Base-by-base conservation (phyloP, 345 rosid species). In the Pseudoturritis turrita region DNA sequence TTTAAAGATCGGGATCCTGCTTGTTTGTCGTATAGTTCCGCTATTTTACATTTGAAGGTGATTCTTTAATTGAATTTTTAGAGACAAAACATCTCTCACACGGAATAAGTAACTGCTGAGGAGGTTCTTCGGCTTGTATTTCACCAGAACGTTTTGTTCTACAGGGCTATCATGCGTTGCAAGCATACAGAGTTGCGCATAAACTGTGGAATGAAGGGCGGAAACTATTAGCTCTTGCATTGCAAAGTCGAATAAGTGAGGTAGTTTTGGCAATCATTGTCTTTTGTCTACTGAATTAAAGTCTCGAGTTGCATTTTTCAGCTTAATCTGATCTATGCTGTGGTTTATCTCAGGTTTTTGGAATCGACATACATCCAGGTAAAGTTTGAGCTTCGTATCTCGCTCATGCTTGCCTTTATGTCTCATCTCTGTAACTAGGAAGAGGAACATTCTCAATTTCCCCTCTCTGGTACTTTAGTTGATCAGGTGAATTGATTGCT, bases 331-430 rank as follows among this genome's bases (percentile, higher is more conserved):
- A 75, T 69, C 10, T 56, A 6, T 66, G 18, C 0, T 41, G 15
- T 64, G 76, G 39, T 49, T 68, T 70, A 57, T 52, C 56, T 58
- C 80, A 94, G 98, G 98, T 88, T 65, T 89, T 91, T 74, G 98
- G 97, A 43, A 86, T 94, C 22, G 98, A 94, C 73, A 91, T 94
- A 81, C 98, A 91, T 83, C 98, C 96, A 62, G 98, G 98, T 94
- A 79, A 33, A 13, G 53, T 28, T 56, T 52, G 40, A 60, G 69
- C 12, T 22, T 40, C 19, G 2, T 45, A 19, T 64, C 17, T 46
- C 1, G 36, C 41, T 57, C 8, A 29, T 25, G 26, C 26, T 3
- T 29, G 7, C 37, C 37, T 33, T 33, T 33, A 33, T 8, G 37
- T 8, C 33, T 46, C 57, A 13, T 65, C 52, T 47, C 10, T 17